These are phyloP conservation scores for Ceratocystis eucalypticola DNA, from an alignment of 2,329 filamentous ascomycete genomes.

Conservation along the genomic window DNA sequence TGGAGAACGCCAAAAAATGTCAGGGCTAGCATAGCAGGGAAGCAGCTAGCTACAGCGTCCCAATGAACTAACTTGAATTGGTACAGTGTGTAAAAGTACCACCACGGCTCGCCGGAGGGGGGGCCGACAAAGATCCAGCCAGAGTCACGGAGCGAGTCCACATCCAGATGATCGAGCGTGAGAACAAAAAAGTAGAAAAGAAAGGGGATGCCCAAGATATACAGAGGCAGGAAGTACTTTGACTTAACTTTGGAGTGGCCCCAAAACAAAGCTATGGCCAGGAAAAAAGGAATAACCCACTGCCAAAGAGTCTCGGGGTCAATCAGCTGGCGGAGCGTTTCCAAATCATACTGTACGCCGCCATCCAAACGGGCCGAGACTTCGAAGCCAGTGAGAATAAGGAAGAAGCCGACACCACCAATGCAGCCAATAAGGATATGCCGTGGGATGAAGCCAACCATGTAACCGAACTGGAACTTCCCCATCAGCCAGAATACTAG, in stretches of 20 bases:
- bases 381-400: constrained; percentile 81
- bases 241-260: constrained; percentile 64
- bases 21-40: constrained; percentile 90
- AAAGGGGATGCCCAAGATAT: constrained; percentile 65
- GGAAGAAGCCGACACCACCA: constrained; percentile 90
- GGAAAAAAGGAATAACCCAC: constrained; percentile 66
- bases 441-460: constrained; percentile 92
- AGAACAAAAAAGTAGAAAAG: constrained; percentile 68
- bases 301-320: constrained; percentile 60
- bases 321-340: constrained; percentile 63
- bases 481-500: constrained; percentile 87
- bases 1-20: constrained; percentile 97
- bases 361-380: constrained; percentile 82
- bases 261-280: constrained; percentile 64
- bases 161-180: constrained; percentile 51
- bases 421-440: constrained; percentile 97
- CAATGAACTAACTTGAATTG: constrained; percentile 72
- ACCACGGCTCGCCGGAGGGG: constrained; percentile 77
- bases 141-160: constrained; percentile 50
- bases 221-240: constrained; percentile 74
- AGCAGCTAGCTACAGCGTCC: constrained; percentile 65
- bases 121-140: constrained; percentile 93
- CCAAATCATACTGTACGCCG: constrained; percentile 65
- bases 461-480: constrained; percentile 70
- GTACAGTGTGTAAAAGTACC: constrained; percentile 94